A percentile compares a stretch with the other conserved stretches of the same genome.
Evolutionary conservation across 1,284 basidiomycete species (phyloP).

Genomic region (Leucocoprinus gongylophorus): DNA sequence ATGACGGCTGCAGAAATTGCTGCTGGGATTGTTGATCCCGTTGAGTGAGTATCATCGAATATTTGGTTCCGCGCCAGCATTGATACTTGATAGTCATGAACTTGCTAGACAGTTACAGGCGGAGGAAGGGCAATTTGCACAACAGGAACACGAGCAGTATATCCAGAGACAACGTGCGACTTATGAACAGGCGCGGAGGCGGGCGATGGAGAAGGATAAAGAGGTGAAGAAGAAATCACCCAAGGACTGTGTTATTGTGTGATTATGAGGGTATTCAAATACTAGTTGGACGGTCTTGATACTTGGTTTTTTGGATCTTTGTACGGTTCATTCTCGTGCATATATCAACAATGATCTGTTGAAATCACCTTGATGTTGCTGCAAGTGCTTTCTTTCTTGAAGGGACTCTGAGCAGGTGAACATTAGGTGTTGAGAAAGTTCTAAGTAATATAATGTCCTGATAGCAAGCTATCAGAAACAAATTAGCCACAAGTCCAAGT

Average conservation of each 20-base stretch:
- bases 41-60: slow-evolving; percentile 33
- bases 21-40: slow-evolving; percentile 28
- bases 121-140: slow-evolving; percentile 58
- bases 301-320: no score
- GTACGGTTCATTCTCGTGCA: no score
- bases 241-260: slow-evolving; percentile 62
- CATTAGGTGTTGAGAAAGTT: no score
- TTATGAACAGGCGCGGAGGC: slow-evolving; percentile 20
- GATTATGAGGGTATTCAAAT: slow-evolving; percentile 5
- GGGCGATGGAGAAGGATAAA: slow-evolving; percentile 26
- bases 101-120: slow-evolving; percentile 67
- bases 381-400: no score
- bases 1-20: slow-evolving; percentile 37
- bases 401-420: no score
- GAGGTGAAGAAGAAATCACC: slow-evolving; percentile 44
- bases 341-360: no score
- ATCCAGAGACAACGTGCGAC: slow-evolving; percentile 30
- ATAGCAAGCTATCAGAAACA: no score
- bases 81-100: slow-evolving; percentile 37
- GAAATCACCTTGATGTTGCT: no score
- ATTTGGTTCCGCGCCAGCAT: not conserved
- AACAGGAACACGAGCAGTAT: slow-evolving; percentile 32
- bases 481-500: no score
- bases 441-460: no score
- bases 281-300: no score